phyloP scores from a whole-genome alignment of 805 yeast genomes.

The Metschnikowia amazonensis region DNA sequence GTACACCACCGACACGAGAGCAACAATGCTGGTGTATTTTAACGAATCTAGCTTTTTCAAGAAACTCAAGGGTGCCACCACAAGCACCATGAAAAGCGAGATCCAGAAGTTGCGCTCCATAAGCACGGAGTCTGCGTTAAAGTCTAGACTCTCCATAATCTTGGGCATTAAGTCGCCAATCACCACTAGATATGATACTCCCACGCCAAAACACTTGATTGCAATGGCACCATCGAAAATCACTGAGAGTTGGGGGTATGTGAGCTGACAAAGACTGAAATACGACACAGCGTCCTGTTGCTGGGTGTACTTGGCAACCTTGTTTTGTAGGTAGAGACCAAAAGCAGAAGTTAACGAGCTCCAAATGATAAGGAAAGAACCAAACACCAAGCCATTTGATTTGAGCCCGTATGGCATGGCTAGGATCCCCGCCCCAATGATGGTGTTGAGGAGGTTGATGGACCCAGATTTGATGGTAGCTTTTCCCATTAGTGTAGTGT shows the following conservation, averaged over 20 bases:
- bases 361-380: slow-evolving; percentile 49
- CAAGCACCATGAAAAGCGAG: slow-evolving; percentile 42
- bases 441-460: slow-evolving; percentile 68
- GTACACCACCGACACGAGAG: slow-evolving; percentile 63
- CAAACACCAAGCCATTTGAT: slow-evolving; percentile 62
- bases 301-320: slow-evolving; percentile 51
- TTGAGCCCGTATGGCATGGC: slow-evolving; percentile 73
- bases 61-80: slow-evolving; percentile 62
- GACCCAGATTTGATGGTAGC: slow-evolving; percentile 52
- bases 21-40: slow-evolving; percentile 67
- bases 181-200: slow-evolving; percentile 64
- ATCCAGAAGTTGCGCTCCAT: slow-evolving; percentile 52
- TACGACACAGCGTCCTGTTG: slow-evolving; percentile 42
- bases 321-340: slow-evolving; percentile 62
- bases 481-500: slow-evolving; percentile 12
- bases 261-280: slow-evolving; percentile 47
- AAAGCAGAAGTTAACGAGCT: slow-evolving; percentile 66
- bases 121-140: slow-evolving; percentile 20
- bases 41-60: slow-evolving; percentile 63
- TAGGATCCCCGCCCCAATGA: slow-evolving; percentile 75
- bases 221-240: slow-evolving; percentile 74
- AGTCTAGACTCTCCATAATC: slow-evolving; percentile 39
- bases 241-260: slow-evolving; percentile 66
- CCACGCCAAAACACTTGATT: slow-evolving; percentile 77
- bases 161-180: slow-evolving; percentile 76